Evolutionary conservation across 2,329 filamentous ascomycete genomes (phyloP).

Genomic region (Rhynchosporium agropyri): DNA sequence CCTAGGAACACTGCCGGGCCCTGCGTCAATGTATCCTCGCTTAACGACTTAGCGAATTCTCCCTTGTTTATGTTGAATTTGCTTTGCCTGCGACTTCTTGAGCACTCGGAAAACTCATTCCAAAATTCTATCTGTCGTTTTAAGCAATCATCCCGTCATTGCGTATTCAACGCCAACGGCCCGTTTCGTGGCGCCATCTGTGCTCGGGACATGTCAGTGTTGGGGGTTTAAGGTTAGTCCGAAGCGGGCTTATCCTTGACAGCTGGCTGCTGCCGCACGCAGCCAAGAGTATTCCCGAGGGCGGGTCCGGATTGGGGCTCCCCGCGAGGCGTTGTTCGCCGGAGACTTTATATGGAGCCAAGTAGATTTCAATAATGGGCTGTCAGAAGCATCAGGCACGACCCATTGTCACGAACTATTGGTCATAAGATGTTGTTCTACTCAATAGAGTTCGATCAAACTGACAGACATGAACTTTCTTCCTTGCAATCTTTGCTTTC

Average conservation of each 20-base stretch:
- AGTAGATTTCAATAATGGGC: background rate
- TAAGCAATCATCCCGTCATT: background rate
- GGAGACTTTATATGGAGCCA: background rate
- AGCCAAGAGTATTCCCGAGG: background rate
- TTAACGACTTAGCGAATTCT: slow-evolving; percentile 7
- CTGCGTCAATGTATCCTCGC: slow-evolving; percentile 5
- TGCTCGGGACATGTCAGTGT: background rate
- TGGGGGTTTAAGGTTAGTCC: slow-evolving; percentile 3
- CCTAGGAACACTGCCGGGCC: background rate
- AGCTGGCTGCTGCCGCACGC: background rate
- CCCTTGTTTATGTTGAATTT: background rate
- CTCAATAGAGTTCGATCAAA: too few relatives aligned
- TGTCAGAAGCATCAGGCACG: background rate
- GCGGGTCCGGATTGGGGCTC: slow-evolving; percentile 1
- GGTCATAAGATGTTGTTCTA: too few relatives aligned
- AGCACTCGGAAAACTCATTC: background rate
- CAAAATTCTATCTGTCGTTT: too few relatives aligned
- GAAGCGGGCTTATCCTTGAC: background rate
- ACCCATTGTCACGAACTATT: background rate
- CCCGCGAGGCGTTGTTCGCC: background rate
- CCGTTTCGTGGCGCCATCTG: slow-evolving; percentile 6
- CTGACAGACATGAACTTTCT: too few relatives aligned
- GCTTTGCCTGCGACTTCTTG: slow-evolving; percentile 9
- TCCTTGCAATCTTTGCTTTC: too few relatives aligned
- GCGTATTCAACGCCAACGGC: background rate